Conservation (phyloP, 2,329 filamentous ascomycete genomes). For the Claviceps arundinis region DNA sequence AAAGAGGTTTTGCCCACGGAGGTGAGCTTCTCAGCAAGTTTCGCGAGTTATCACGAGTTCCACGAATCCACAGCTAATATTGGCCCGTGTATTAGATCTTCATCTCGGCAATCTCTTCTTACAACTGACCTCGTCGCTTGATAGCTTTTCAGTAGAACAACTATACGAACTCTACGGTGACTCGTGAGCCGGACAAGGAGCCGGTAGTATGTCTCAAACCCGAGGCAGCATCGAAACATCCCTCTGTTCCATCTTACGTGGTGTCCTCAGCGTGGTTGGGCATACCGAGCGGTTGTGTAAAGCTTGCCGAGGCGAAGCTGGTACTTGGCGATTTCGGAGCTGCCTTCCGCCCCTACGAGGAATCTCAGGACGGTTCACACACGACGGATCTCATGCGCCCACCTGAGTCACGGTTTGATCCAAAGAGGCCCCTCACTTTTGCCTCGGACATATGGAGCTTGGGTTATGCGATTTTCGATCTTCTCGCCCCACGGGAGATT, state of each 20-base stretch:
- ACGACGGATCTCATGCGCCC: slow-evolving; percentile 10
- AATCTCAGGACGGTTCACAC: slow-evolving; percentile 9
- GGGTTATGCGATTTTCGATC: slow-evolving; percentile 21
- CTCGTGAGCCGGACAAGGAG: slow-evolving; percentile 8
- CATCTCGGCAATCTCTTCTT: slow-evolving; percentile 19
- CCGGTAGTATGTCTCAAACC: no score
- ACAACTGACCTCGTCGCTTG: slow-evolving; percentile 9
- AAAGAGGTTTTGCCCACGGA: no score
- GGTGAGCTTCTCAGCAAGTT: no score
- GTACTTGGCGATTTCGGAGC: not conserved
- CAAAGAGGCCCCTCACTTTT: slow-evolving; percentile 17
- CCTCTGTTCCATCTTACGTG: not conserved
- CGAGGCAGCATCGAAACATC: no score
- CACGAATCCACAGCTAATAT: no score
- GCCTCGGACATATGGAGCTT: slow-evolving; percentile 27
- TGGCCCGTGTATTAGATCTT: not conserved
- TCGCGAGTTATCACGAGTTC: no score
- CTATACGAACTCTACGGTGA: slow-evolving; percentile 14
- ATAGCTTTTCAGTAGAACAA: slow-evolving; percentile 12
- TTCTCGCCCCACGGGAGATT: slow-evolving; percentile 17
- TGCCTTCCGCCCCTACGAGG: slow-evolving; percentile 16
- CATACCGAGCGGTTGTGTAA: no score
- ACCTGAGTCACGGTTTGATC: slow-evolving; percentile 14
- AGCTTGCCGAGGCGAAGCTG: slow-evolving; percentile 9
- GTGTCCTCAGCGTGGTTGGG: slow-evolving; percentile 19